Percentiles rank a stretch among this genome's conserved stretches.
These are phyloP conservation scores for Stropharia rugosoannulata DNA, from an alignment of 768 basidiomycete species.

Conservation along the genomic window DNA sequence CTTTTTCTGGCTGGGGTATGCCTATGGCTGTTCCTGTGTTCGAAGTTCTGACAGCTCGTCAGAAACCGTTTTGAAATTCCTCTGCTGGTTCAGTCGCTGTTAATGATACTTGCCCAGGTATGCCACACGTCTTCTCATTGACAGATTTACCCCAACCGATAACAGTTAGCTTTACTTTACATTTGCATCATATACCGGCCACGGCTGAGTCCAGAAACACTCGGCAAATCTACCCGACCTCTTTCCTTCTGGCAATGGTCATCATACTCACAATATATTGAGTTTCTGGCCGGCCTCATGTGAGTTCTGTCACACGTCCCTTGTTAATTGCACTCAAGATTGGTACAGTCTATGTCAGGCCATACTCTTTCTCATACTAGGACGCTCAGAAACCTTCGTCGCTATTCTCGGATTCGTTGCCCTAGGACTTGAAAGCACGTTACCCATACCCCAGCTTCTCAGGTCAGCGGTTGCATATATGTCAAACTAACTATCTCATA, in stretches of 20 bases:
- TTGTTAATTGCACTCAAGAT: background rate
- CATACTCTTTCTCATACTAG: slow-evolving; percentile 75
- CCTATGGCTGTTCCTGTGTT: background rate
- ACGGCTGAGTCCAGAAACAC: slow-evolving; percentile 52
- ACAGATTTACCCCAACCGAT: slow-evolving; percentile 11
- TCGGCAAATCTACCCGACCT: slow-evolving; percentile 61
- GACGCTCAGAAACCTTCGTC: slow-evolving; percentile 59
- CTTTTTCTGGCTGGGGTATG: slow-evolving; percentile 85
- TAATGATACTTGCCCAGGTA: slow-evolving; percentile 87
- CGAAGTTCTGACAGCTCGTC: slow-evolving; percentile 4
- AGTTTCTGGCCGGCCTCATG: slow-evolving; percentile 82
- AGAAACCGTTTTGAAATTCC: slow-evolving; percentile 73
- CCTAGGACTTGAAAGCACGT: slow-evolving; percentile 78
- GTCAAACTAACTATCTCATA: background rate
- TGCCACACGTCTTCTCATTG: slow-evolving; percentile 13
- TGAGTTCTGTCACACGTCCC: slow-evolving; percentile 29
- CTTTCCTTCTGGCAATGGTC: slow-evolving; percentile 87
- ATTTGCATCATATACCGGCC: slow-evolving; percentile 80
- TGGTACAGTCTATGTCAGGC: slow-evolving; percentile 58
- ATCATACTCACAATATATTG: slow-evolving; percentile 74
- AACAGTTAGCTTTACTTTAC: slow-evolving; percentile 72
- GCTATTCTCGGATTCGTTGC: slow-evolving; percentile 72
- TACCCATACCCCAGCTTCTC: slow-evolving; percentile 84
- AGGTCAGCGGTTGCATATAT: slow-evolving; percentile 43
- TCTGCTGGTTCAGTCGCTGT: slow-evolving; percentile 74